Evolutionary conservation across 768 basidiomycete species (phyloP).

Genomic region (Butyriboletus loyo): DNA sequence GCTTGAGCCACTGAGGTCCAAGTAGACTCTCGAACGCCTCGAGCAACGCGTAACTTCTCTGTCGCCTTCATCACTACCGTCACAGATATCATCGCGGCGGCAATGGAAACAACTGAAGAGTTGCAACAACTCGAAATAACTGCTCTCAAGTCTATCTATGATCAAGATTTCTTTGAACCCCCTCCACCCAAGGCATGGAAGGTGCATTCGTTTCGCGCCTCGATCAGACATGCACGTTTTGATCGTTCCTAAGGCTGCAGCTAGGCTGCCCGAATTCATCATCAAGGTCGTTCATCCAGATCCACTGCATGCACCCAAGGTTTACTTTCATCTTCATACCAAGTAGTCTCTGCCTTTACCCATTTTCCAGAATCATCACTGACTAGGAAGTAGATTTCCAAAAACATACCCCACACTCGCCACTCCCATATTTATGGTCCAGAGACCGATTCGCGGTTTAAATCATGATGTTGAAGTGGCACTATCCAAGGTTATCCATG

Average conservation of each 20-base stretch:
- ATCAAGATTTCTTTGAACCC: constrained; percentile 68
- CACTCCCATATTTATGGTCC: constrained; percentile 62
- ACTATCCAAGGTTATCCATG: constrained; percentile 57
- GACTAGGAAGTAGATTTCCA: constrained; percentile 52
- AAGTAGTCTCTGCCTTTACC: constrained; percentile 45
- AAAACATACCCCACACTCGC: constrained; percentile 79
- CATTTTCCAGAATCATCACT: not conserved
- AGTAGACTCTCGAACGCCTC: constrained; percentile 58
- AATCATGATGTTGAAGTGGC: constrained; percentile 52
- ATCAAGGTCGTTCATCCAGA: constrained; percentile 70
- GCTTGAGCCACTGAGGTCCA: constrained; percentile 77
- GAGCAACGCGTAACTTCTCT: constrained; percentile 39
- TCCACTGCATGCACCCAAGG: constrained; percentile 49
- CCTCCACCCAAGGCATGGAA: constrained; percentile 84
- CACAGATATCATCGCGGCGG: constrained; percentile 10
- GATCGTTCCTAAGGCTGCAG: constrained; percentile 50
- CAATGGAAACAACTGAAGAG: constrained; percentile 75
- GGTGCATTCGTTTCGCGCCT: constrained; percentile 37
- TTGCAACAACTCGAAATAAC: constrained; percentile 69
- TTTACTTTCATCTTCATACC: constrained; percentile 65
- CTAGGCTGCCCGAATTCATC: constrained; percentile 70
- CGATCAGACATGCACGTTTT: not conserved
- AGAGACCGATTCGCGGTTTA: constrained; percentile 62
- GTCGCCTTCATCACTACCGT: constrained; percentile 18
- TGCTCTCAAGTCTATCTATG: constrained; percentile 77